Evolutionary conservation across 768 basidiomycete species (phyloP), one percentile per base, ranked within the genome.

Genomic region (Hericium erinaceus): DNA sequence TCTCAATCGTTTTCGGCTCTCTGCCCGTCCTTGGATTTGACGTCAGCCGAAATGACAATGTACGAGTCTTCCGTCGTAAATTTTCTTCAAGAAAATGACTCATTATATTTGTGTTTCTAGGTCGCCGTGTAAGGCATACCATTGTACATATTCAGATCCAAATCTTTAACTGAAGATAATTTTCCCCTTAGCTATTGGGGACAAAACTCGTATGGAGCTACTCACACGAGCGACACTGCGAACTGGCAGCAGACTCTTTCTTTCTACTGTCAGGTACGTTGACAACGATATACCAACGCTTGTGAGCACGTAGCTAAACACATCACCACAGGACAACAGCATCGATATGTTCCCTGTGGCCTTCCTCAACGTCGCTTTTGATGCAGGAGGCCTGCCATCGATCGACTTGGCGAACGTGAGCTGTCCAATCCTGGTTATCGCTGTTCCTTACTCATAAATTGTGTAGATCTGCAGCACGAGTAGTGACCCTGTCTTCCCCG

Each of bases 381-480:
- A 77, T 16, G 72, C 75, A 10, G 85, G 80, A 8, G 79, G 78
- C 55, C 64, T 79, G 8, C 85, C 85, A 3, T 76, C 79, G 10
- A 73, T 87, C 58, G 73, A 87, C 67, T 66, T 87, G 39, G 75
- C 83, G 44, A 85, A 84, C 64, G 84, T 80, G 57, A 61, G 73
- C 62, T 3, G 38, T 37, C 22, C 37, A 46, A 5, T 52, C 54
- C 62, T 48, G 6, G 38, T 18, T 15, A 24, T 8, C 24, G 37
- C 13, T 24, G 6, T 55, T 9, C 57, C 24, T 11, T 51, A 28
- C 12, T 33, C 40, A n/a, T 52, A 41, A 4, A 26, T 16, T 24
- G n/a, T 37, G n/a, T 54, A 87, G 83, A 84, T 73, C n/a, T 87
- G 87, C 70, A 87, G 81, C 65, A 73, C 74, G 13, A 74, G 67